Conservation (phyloP, 495 filamentous ascomycete species). For the Letharia columbiana region DNA sequence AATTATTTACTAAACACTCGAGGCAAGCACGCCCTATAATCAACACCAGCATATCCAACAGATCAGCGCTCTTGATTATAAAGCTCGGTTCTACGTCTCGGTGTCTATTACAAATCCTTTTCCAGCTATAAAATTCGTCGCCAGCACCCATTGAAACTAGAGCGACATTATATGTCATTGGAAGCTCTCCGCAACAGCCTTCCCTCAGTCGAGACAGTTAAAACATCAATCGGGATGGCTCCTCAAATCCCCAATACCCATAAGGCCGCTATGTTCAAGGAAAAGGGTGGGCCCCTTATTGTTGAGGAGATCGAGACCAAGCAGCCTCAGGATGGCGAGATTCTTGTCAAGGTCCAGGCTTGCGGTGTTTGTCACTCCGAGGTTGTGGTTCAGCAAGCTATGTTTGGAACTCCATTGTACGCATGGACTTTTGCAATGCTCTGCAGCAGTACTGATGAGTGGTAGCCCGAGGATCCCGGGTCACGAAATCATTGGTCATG, state of each 20-base stretch:
- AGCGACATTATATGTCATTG: background rate
- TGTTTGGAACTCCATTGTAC: constrained; percentile 13
- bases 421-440: background rate
- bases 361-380: constrained; percentile 67
- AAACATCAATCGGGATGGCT: constrained; percentile 23
- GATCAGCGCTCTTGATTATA: background rate
- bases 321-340: constrained; percentile 53
- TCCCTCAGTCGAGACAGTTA: constrained; percentile 4
- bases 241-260: constrained; percentile 51
- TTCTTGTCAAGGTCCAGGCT: constrained; percentile 48
- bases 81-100: background rate
- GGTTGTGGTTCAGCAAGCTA: constrained; percentile 51
- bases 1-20: background rate
- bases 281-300: constrained; percentile 60
- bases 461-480: constrained; percentile 30
- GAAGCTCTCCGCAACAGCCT: constrained; percentile 13
- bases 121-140: background rate
- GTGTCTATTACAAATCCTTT: too few relatives aligned
- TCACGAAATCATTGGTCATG: constrained; percentile 52
- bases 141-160: background rate
- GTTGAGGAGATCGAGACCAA: constrained; percentile 58
- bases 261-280: constrained; percentile 61
- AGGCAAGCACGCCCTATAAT: background rate
- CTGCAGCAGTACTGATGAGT: background rate
- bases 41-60: background rate